A percentile compares a stretch with the other conserved stretches of the same genome.
These are phyloP conservation scores for Penicillium sp. DNA, from an alignment of 2,329 filamentous ascomycete genomes.

Conservation along the genomic window DNA sequence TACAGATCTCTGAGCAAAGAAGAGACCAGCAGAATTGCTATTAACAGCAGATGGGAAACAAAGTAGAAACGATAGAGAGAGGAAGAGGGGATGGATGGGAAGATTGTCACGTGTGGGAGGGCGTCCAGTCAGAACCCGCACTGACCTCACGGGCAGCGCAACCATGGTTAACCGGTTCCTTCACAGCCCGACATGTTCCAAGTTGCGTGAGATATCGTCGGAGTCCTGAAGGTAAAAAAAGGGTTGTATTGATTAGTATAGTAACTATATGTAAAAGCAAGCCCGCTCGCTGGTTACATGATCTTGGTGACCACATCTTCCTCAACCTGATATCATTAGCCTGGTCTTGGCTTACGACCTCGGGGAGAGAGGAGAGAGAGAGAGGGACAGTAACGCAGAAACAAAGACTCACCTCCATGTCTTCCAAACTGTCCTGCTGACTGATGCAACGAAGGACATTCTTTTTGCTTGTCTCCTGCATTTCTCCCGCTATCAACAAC, in stretches of 20 bases:
- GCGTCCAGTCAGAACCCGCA: constrained; percentile 43
- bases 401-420: constrained; percentile 86
- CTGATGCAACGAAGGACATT: constrained; percentile 94
- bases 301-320: constrained; percentile 84
- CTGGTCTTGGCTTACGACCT: constrained; percentile 16
- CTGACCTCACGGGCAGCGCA: constrained; percentile 38
- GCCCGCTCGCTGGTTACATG: constrained; percentile 60
- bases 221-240: constrained; percentile 28
- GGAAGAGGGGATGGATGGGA: constrained; percentile 13
- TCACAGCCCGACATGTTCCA: constrained; percentile 31
- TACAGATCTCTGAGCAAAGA: constrained; percentile 3
- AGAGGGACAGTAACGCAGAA: constrained; percentile 28
- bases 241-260: constrained; percentile 37
- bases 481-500: constrained; percentile 88
- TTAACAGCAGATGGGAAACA: constrained; percentile 39
- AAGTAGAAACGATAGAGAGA: constrained; percentile 12
- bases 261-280: constrained; percentile 31
- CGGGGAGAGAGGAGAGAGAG: neutral
- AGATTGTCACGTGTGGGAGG: constrained; percentile 40
- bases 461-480: constrained; percentile 99
- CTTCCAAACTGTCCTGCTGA: constrained; percentile 95
- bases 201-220: constrained; percentile 30
- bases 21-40: constrained; percentile 21
- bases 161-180: constrained; percentile 7
- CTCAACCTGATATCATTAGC: constrained; percentile 69